phyloP scores from a whole-genome alignment of 2,329 filamentous ascomycete species.

The Colletotrichum cereale region DNA sequence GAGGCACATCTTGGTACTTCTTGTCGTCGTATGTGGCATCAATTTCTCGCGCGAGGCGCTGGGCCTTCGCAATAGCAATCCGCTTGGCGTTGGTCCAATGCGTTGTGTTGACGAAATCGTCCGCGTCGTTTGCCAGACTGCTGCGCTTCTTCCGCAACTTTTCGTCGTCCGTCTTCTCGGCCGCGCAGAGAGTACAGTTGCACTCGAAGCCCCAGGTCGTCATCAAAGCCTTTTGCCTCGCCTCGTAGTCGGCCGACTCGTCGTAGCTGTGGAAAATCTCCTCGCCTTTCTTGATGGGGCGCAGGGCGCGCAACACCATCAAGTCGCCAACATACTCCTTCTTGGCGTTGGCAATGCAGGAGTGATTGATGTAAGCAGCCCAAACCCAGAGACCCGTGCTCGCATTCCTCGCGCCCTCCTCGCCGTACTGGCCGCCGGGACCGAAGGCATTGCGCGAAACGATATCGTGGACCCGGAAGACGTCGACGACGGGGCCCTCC shows the following conservation, averaged over 20 bases:
- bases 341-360: slow-evolving; percentile 52
- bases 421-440: slow-evolving; percentile 44
- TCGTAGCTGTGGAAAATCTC: slow-evolving; percentile 52
- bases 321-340: slow-evolving; percentile 56
- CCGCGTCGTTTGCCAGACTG: slow-evolving; percentile 42
- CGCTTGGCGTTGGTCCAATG: slow-evolving; percentile 35
- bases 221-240: slow-evolving; percentile 41
- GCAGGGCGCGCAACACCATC: slow-evolving; percentile 53
- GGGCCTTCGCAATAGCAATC: slow-evolving; percentile 43
- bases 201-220: slow-evolving; percentile 55
- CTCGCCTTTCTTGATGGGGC: slow-evolving; percentile 49
- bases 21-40: slow-evolving; percentile 46
- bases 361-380: slow-evolving; percentile 58
- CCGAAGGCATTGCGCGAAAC: slow-evolving; percentile 52
- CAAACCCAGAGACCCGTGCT: slow-evolving; percentile 55
- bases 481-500: slow-evolving; percentile 47
- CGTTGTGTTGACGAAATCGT: slow-evolving; percentile 41
- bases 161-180: slow-evolving; percentile 45
- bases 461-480: slow-evolving; percentile 50
- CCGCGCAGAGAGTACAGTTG: slow-evolving; percentile 50
- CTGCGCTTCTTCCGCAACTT: slow-evolving; percentile 41
- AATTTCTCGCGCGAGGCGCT: slow-evolving; percentile 43
- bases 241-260: slow-evolving; percentile 45
- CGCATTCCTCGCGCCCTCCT: slow-evolving; percentile 47
- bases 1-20: slow-evolving; percentile 45